A percentile compares a stretch with the other conserved stretches of the same genome.
These are phyloP conservation scores for Xylogone sp. DNA, from an alignment of 2,329 filamentous ascomycete genomes.

Conservation along the genomic window DNA sequence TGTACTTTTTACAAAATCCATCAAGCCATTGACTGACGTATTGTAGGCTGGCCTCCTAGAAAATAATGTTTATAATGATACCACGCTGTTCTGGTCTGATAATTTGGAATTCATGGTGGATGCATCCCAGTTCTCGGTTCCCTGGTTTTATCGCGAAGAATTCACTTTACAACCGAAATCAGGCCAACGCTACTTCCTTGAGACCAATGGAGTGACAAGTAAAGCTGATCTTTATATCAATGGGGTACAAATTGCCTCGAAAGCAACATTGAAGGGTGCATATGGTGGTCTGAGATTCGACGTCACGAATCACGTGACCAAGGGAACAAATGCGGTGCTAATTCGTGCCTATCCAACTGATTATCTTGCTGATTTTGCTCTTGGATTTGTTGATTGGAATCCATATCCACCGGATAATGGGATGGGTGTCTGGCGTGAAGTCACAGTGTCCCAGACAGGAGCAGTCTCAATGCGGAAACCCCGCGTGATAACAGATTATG, in stretches of 20 bases:
- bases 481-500: constrained; percentile 4
- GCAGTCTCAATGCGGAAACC: constrained; percentile 34
- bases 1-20: background rate
- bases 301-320: constrained; percentile 39
- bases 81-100: constrained; percentile 51
- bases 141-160: constrained; percentile 57
- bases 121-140: constrained; percentile 42
- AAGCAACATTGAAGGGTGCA: constrained; percentile 47
- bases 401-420: constrained; percentile 59
- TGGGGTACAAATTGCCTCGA: constrained; percentile 46
- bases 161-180: constrained; percentile 34
- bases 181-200: constrained; percentile 45
- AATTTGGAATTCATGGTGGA: constrained; percentile 40
- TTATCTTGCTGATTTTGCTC: constrained; percentile 54
- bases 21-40: background rate
- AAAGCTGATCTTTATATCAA: constrained; percentile 59
- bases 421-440: constrained; percentile 58
- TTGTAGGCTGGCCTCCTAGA: constrained; percentile 36
- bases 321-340: constrained; percentile 45
- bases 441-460: constrained; percentile 52
- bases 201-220: constrained; percentile 57
- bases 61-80: constrained; percentile 47
- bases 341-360: constrained; percentile 54
- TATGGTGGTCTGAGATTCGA: constrained; percentile 55
- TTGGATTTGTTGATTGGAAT: constrained; percentile 62